Evolutionary conservation across 345 rosid species (phyloP), one percentile per base, ranked within the genome.

Genomic region (Triadica sebifera): DNA sequence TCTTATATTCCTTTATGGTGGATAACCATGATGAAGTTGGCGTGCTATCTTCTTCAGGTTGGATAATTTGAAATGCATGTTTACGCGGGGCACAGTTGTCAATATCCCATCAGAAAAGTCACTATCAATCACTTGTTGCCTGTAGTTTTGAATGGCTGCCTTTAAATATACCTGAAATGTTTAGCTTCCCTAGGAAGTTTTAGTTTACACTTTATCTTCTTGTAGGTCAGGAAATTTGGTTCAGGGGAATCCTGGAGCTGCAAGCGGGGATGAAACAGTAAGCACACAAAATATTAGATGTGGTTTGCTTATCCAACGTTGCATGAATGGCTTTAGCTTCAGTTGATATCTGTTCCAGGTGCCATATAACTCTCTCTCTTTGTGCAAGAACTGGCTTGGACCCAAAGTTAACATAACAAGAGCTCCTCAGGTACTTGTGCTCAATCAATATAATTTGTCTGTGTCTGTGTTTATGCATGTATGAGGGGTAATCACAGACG

Each of bases 301-400:
- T 46, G 39, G 24, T 71, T 24, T 69, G 43, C 37, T 3, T 62
- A 55, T 79, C 24, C 61, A 11, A 75, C 38, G 51, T 65, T 72
- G 56, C 56, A 34, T 64, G 12, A 41, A 61, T 47, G 59, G 67
- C 50, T 60, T 74, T 16, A 47, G 65, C 41, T 43, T 61, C 22
- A 65, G 17, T 66, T 67, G 72, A 65, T 59, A 22, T 70, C 29
- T 62, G 64, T 73, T 73, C 46, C 86, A 93, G 99, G 99, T 93
- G 57, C 89, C 99, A 0, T 95, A 95, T 76, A 89, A 91, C 85
- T 95, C 99, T 80, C 91, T 95, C 72, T 90, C 99, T 76, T 90
- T 93, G 86, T 95, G 99, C 86, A 95, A 95, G 88, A 88, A 83
- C 81, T 95, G 98, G 99, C 94, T 95, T 39, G 99, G 99, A 65